Evolutionary conservation across 805 yeast species (phyloP).

Genomic region (Kuraishia cidri): DNA sequence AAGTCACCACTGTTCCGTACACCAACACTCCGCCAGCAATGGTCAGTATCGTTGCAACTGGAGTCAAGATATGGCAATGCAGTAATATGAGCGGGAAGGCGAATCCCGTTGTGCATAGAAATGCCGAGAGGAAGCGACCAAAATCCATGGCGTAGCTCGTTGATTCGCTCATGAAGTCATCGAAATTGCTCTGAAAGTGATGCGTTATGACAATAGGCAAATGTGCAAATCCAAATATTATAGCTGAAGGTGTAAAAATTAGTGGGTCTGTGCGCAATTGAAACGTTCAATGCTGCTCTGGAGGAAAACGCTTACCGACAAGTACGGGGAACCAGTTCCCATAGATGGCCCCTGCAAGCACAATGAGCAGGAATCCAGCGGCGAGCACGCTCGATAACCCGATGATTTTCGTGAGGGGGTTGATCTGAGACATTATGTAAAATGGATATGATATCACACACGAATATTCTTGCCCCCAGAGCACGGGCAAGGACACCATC

Average conservation of each 20-base stretch:
- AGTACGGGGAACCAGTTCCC: conserved; percentile 89
- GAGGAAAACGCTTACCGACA: conserved; percentile 37
- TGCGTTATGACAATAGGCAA: conserved; percentile 57
- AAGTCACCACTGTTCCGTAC: conserved; percentile 75
- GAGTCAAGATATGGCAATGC: conserved; percentile 66
- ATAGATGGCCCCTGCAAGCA: conserved; percentile 80
- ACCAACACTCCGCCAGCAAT: conserved; percentile 78
- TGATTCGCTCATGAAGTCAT: conserved; percentile 35
- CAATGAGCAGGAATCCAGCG: conserved; percentile 81
- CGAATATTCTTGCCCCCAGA: too few species aligned
- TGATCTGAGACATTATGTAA: conserved; percentile 13
- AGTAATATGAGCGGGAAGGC: conserved; percentile 68
- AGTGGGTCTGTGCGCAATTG: neutral
- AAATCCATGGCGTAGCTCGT: conserved; percentile 51
- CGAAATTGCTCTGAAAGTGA: conserved; percentile 27
- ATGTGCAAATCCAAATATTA: conserved; percentile 62
- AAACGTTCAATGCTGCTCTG: neutral
- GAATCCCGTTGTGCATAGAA: conserved; percentile 67
- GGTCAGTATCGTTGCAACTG: conserved; percentile 68
- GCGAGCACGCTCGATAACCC: conserved; percentile 74
- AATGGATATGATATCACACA: too few species aligned
- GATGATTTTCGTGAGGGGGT: conserved; percentile 72
- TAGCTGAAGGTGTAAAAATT: conserved; percentile 11
- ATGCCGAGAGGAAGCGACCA: conserved; percentile 74
- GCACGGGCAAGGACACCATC: too few species aligned